Base-by-base conservation (phyloP, 192 early-diverging fungal genomes). In the Mortierella claussenii region DNA sequence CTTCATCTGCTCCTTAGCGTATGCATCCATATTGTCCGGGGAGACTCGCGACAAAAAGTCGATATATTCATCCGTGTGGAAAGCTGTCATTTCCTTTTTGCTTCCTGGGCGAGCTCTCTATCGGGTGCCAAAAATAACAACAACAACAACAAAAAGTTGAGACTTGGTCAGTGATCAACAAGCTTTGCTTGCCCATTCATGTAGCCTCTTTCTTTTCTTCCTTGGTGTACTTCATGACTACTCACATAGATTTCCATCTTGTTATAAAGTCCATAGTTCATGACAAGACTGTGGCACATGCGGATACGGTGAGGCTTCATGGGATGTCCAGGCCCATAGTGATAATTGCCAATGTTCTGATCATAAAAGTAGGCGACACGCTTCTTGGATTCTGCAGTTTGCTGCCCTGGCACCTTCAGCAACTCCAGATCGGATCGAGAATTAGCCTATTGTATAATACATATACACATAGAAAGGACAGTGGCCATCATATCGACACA, bases 271-370 rank as follows among this genome's bases (percentile, higher is more conserved):
- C 93, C 95, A 75, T 99, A 99, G 43, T 91, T 92, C 49, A 95
- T 83, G 27, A 99, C 91, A 37, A 99, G 82, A 71, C 94, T 93
- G 79, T 99, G 95, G 1, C 94, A 91, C 86, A 99, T 92, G 48
- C 93, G 92, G 65, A 99, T 92, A 65, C 97, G 86, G 27, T 93
- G 89, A n/a, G 97, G 97, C 76, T 99, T 99, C 97, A 99, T 99
- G 17, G 93, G 93, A 75, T 99, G 97, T 36, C 93, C 94, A 71
- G 82, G 80, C 37, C 91, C 92, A 84, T 92, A 93, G 62, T 90
- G 89, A 80, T 88, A 95, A 69, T 89, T 81, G 15, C 88, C 88
- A 42, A 92, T 78, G 15, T 66, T 64, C 36, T 83, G 80, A 59
- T 88, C 87, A 54, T 88, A 88, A 65, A 88, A 88, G 60, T 88